A percentile compares a stretch with the other conserved stretches of the same genome.
Conservation (phyloP, 441 rosid species). For the Viola pubescens region DNA sequence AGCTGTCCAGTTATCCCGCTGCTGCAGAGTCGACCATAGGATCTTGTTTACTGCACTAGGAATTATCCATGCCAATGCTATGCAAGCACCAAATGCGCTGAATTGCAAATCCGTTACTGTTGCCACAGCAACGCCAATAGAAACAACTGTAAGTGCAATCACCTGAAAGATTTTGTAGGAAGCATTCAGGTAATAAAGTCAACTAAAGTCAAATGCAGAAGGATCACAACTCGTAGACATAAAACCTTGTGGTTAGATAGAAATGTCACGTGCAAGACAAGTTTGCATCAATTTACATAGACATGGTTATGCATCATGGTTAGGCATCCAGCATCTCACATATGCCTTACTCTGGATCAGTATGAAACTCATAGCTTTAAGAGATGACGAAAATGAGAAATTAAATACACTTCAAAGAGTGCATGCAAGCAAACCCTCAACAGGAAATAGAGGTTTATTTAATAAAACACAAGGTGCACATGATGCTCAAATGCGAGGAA, state of each 20-base stretch:
- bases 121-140: constrained; percentile 84
- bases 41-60: constrained; percentile 87
- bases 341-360: too few relatives aligned
- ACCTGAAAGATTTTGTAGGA: constrained; percentile 41
- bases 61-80: constrained; percentile 84
- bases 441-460: too few relatives aligned
- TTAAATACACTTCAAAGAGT: too few relatives aligned
- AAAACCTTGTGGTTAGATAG: not conserved
- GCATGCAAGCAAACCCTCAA: too few relatives aligned
- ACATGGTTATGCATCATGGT: not conserved
- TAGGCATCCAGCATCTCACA: too few relatives aligned
- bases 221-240: not conserved
- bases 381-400: too few relatives aligned
- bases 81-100: constrained; percentile 70
- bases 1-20: constrained; percentile 84
- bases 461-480: too few relatives aligned
- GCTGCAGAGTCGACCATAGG: constrained; percentile 85
- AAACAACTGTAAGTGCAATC: constrained; percentile 61
- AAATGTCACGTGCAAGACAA: constrained; percentile 1
- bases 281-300: not conserved
- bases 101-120: constrained; percentile 88
- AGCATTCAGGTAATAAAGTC: not conserved
- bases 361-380: too few relatives aligned
- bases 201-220: not conserved
- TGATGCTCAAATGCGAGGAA: too few relatives aligned